phyloP scores from a whole-genome alignment of 2,329 filamentous ascomycete genomes.

The Knoxdaviesia proteae region DNA sequence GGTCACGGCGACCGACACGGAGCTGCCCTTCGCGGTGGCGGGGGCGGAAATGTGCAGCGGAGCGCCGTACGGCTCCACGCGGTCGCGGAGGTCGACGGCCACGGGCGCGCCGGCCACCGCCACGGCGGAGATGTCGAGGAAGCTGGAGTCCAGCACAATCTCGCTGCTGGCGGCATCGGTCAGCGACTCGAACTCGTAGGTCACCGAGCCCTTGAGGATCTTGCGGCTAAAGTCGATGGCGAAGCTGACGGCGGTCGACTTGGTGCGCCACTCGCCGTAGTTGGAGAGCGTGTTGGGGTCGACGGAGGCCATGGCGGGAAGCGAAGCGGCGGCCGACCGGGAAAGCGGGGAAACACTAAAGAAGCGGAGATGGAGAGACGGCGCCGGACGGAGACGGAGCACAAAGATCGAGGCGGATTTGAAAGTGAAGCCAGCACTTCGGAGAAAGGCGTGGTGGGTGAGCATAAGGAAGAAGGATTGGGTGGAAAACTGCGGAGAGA shows the following conservation, averaged over 20 bases:
- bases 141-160: slow-evolving; percentile 76
- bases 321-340: not conserved
- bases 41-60: slow-evolving; percentile 46
- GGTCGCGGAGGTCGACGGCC: slow-evolving; percentile 49
- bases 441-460: no score
- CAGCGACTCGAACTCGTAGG: slow-evolving; percentile 55
- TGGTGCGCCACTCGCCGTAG: slow-evolving; percentile 71
- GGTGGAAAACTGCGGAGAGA: no score
- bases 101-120: slow-evolving; percentile 42
- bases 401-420: no score
- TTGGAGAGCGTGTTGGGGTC: slow-evolving; percentile 87
- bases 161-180: slow-evolving; percentile 53
- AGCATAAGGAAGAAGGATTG: no score
- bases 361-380: no score
- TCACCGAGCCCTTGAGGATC: slow-evolving; percentile 55
- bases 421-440: no score
- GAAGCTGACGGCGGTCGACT: slow-evolving; percentile 64
- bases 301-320: slow-evolving; percentile 4
- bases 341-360: no score
- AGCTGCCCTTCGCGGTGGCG: slow-evolving; percentile 26
- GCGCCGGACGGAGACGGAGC: no score
- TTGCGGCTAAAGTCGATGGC: slow-evolving; percentile 68
- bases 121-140: slow-evolving; percentile 52
- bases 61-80: slow-evolving; percentile 52
- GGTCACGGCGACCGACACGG: slow-evolving; percentile 38